phyloP scores from a whole-genome alignment of 305 asterid species.

The Solanum chacoense region DNA sequence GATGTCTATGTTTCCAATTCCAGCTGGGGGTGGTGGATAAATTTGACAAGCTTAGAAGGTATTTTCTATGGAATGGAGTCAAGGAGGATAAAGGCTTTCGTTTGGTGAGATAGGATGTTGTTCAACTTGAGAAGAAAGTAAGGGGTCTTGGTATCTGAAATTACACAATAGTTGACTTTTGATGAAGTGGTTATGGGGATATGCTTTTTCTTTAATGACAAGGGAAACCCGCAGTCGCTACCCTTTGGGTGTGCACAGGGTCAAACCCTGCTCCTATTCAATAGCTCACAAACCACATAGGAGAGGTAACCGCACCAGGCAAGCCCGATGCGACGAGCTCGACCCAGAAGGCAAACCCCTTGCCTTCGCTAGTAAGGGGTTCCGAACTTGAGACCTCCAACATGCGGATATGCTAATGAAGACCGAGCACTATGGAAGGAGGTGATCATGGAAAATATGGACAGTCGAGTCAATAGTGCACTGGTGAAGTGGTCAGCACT shows the following conservation, averaged over 20 bases:
- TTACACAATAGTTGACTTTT: neutral
- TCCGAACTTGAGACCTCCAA: no score
- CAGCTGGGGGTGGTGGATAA: neutral
- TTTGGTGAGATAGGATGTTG: neutral
- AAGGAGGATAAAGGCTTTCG: neutral
- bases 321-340: no score
- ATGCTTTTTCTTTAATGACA: neutral
- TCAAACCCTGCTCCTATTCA: no score
- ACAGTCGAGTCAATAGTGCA: neutral
- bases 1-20: neutral
- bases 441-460: neutral
- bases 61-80: neutral
- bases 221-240: no score
- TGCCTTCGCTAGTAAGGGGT: no score
- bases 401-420: neutral
- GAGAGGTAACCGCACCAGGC: no score
- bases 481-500: neutral
- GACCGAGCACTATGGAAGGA: neutral
- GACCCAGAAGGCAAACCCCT: no score
- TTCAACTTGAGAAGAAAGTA: neutral
- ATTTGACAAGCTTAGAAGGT: neutral
- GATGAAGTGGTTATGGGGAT: neutral
- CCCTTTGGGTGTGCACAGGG: no score
- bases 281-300: no score
- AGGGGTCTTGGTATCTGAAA: neutral